Evolutionary conservation across 495 filamentous ascomycete species (phyloP).

Genomic region (Thermothielavioides terrestris): DNA sequence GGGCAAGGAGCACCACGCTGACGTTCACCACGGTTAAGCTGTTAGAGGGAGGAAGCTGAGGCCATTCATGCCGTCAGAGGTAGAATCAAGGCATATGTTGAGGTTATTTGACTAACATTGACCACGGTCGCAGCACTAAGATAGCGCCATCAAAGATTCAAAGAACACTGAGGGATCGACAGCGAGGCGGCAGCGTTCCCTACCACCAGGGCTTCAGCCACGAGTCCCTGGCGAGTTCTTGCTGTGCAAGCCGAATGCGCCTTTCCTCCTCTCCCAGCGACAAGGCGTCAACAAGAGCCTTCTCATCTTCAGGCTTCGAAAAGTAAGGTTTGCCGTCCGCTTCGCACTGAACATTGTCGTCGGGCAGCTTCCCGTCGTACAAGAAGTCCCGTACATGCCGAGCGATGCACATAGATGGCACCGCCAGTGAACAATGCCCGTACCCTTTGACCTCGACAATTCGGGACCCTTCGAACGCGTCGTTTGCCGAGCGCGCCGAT

Average conservation of each 20-base stretch:
- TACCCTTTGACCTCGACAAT: slow-evolving; percentile 38
- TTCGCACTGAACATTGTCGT: slow-evolving; percentile 26
- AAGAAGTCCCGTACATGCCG: slow-evolving; percentile 31
- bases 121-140: no score
- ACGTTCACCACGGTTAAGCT: no score
- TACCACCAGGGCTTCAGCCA: slow-evolving; percentile 10
- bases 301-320: slow-evolving; percentile 14
- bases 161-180: not conserved
- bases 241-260: slow-evolving; percentile 22
- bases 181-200: not conserved
- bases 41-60: no score
- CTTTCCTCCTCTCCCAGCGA: slow-evolving; percentile 16
- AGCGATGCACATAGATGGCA: slow-evolving; percentile 32
- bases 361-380: slow-evolving; percentile 31
- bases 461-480: slow-evolving; percentile 31
- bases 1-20: no score
- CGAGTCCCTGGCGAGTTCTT: slow-evolving; percentile 21
- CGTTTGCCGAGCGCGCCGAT: slow-evolving; percentile 30
- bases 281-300: not conserved
- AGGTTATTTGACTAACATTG: no score
- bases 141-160: no score
- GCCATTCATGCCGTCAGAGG: no score
- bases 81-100: no score
- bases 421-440: slow-evolving; percentile 36
- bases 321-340: slow-evolving; percentile 28